Conservation (phyloP, 1,284 basidiomycete genomes). For the Hypsizygus ulmarius region DNA sequence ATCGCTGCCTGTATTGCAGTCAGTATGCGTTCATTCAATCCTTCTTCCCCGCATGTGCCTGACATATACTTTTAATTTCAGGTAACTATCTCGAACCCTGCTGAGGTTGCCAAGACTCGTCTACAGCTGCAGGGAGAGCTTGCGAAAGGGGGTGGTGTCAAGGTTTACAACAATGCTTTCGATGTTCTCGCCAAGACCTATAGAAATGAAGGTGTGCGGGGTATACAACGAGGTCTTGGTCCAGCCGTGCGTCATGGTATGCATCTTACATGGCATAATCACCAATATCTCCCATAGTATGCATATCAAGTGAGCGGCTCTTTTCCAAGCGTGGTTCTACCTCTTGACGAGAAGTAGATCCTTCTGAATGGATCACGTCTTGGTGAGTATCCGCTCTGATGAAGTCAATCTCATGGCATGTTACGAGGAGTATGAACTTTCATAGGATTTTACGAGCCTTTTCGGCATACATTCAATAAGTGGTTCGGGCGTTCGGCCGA, state of each 20-base stretch:
- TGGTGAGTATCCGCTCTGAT: constrained; percentile 47
- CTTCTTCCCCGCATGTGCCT: constrained; percentile 9
- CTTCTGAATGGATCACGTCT: constrained; percentile 93
- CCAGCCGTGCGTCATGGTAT: constrained; percentile 70
- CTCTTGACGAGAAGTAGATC: constrained; percentile 48
- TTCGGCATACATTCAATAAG: constrained; percentile 73
- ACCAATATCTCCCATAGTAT: constrained; percentile 55
- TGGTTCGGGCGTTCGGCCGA: constrained; percentile 61
- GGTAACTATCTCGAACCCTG: constrained; percentile 83
- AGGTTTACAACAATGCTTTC: constrained; percentile 86
- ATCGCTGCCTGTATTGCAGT: constrained; percentile 88
- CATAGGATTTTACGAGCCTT: constrained; percentile 92
- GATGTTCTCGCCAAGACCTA: constrained; percentile 91
- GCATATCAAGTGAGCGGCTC: constrained; percentile 73
- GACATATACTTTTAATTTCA: constrained; percentile 27
- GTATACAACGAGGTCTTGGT: constrained; percentile 87
- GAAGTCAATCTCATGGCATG: background rate
- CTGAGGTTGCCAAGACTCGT: constrained; percentile 93
- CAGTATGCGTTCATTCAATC: constrained; percentile 20
- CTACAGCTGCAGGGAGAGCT: constrained; percentile 94
- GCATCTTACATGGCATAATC: constrained; percentile 7
- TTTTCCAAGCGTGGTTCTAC: constrained; percentile 13
- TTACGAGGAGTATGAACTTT: background rate
- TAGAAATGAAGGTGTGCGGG: constrained; percentile 86
- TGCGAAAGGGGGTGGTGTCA: constrained; percentile 66